Conservation (phyloP, 805 yeast genomes). For the Scheffersomyces stipitis region DNA sequence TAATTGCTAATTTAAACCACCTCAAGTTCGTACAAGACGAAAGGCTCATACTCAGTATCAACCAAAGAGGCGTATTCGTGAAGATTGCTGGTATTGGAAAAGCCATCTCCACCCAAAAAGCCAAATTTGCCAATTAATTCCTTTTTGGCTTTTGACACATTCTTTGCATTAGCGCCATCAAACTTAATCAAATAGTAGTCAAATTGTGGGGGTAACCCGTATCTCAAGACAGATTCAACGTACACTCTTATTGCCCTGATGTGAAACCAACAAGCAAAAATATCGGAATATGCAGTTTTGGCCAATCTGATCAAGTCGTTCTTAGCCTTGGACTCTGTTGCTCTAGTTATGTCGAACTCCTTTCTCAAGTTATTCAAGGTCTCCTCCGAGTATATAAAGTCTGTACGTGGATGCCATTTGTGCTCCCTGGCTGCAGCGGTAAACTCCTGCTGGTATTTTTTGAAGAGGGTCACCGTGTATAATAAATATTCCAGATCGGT, state of each 20-base stretch:
- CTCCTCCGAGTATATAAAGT: constrained; percentile 82
- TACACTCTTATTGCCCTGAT: constrained; percentile 82
- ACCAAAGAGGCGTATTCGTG: constrained; percentile 89
- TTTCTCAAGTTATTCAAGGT: constrained; percentile 66
- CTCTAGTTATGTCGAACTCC: constrained; percentile 75
- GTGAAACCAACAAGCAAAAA: constrained; percentile 85
- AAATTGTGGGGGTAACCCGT: constrained; percentile 95
- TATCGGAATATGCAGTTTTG: constrained; percentile 86
- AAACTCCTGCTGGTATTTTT: constrained; percentile 73
- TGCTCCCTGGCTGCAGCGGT: constrained; percentile 71
- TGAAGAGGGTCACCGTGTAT: constrained; percentile 81
- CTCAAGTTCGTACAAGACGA: constrained; percentile 69
- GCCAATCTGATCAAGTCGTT: constrained; percentile 81
- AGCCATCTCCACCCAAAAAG: constrained; percentile 89
- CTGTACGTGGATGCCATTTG: constrained; percentile 86
- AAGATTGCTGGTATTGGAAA: constrained; percentile 65
- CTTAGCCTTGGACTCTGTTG: constrained; percentile 68
- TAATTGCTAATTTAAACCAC: constrained; percentile 27
- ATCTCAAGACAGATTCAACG: constrained; percentile 91
- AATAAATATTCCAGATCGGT: constrained; percentile 73
- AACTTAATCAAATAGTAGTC: constrained; percentile 51
- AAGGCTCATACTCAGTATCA: constrained; percentile 95
- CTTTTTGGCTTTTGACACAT: constrained; percentile 57
- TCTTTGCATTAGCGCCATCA: constrained; percentile 33
- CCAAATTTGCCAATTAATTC: constrained; percentile 77